Conservation (phyloP, 1,139 yeast species). For the Kodamaea derodonti region DNA sequence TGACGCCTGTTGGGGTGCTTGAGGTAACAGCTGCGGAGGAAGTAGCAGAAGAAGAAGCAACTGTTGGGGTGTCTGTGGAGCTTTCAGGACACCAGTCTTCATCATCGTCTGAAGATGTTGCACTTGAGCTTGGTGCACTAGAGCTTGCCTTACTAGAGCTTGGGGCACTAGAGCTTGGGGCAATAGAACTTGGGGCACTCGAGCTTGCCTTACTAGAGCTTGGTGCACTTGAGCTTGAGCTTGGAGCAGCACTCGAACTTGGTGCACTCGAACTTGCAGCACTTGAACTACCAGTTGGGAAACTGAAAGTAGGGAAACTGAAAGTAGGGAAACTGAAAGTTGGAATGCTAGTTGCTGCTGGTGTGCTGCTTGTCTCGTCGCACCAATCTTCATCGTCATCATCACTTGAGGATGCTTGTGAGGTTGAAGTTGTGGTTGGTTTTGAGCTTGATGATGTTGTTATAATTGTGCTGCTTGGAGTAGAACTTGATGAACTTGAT, state of each 20-base stretch:
- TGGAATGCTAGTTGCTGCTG: not conserved
- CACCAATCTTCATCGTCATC: conserved; percentile 1
- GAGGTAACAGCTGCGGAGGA: conserved; percentile 4
- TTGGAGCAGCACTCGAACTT: conserved; percentile 2
- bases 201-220: conserved; percentile 4
- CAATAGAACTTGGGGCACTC: conserved; percentile 2
- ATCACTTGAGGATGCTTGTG: not conserved
- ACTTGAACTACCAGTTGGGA: conserved; percentile 4
- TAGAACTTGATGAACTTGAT: conserved; percentile 6
- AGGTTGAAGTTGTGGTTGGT: conserved; percentile 6
- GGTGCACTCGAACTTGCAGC: not conserved
- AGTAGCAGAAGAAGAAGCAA: conserved; percentile 2
- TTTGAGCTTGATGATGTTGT: conserved; percentile 13
- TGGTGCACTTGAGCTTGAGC: conserved; percentile 5
- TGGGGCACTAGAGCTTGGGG: not conserved
- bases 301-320: not conserved
- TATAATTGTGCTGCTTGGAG: conserved; percentile 5
- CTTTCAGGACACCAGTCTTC: conserved; percentile 10
- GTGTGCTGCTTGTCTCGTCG: not conserved
- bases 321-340: not conserved
- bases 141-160: not conserved
- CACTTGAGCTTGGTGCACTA: not conserved
- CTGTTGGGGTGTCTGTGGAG: conserved; percentile 1
- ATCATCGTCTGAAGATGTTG: conserved; percentile 7
- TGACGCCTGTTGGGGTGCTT: conserved; percentile 1